Percentiles rank a stretch among this genome's conserved stretches.
phyloP scores from a whole-genome alignment of 1,284 basidiomycete genomes.

The Cutaneotrichosporon sp. region DNA sequence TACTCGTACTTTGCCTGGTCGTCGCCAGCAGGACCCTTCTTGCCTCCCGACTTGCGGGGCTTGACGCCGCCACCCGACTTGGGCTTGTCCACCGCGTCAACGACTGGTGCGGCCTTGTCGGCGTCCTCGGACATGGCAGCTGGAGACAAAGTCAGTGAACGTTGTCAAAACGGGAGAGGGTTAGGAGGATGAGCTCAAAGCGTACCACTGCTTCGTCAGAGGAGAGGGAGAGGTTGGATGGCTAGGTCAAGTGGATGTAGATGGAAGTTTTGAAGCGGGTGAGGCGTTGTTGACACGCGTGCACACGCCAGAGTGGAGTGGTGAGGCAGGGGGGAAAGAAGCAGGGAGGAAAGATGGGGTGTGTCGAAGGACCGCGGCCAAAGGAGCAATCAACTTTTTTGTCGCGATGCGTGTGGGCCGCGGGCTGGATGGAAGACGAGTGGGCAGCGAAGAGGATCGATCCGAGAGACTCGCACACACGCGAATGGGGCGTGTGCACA shows the following conservation, averaged over 20 bases:
- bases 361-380: neutral
- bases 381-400: no score
- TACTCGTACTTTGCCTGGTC: slow-evolving; percentile 50
- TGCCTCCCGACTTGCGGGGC: slow-evolving; percentile 33
- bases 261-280: neutral
- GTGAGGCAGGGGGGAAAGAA: neutral
- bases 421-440: no score
- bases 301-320: slow-evolving; percentile 6
- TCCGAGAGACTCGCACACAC: no score
- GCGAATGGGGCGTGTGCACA: no score
- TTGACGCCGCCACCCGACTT: slow-evolving; percentile 37
- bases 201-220: slow-evolving; percentile 2
- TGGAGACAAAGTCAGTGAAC: neutral
- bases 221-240: neutral
- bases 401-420: no score
- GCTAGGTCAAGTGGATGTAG: no score
- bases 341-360: neutral
- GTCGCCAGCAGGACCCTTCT: slow-evolving; percentile 10
- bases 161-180: neutral
- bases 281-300: slow-evolving; percentile 1
- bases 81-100: slow-evolving; percentile 28
- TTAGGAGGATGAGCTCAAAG: neutral
- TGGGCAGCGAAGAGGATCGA: no score
- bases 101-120: slow-evolving; percentile 8
- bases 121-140: slow-evolving; percentile 18